Base-by-base conservation (phyloP, 1,139 yeast species). In the Magnusiomyces suaveolens region DNA sequence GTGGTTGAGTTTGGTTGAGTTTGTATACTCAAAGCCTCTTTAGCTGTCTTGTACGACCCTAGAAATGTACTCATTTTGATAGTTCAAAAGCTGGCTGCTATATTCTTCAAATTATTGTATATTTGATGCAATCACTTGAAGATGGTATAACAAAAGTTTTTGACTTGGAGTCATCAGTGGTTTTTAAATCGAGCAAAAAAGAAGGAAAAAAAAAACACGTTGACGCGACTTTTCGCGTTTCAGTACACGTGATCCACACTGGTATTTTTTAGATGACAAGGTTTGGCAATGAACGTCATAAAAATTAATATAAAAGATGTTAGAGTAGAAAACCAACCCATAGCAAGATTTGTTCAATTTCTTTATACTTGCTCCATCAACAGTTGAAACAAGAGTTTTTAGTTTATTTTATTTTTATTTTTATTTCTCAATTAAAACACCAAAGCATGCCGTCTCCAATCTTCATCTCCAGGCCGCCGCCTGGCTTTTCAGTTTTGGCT, bases 391-490 rank as follows among this genome's bases (percentile, higher is more conserved):
- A n/a, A n/a, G n/a, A n/a, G n/a, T 29, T 29, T 6, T 6, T 29
- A 29, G 33, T 29, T 29, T 29, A 29, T 6, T 12, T 6, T 29
- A 6, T 29, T 12, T 29, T 12, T 6, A 6, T 29, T 6, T 29
- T 29, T 29, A 29, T 12, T 6, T 6, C 12, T 12, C 33, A 29
- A 12, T 29, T 12, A 29, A 29, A 29, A 29, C 10, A 29, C 6
- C 6, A 29, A 12, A 29, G 12, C 18, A 76, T 76, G 80, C 74
- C 78, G 1, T 77, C 81, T 2, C 81, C 82, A 8, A 69, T 75
- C 26, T 76, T 76, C 62, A 68, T 76, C 21, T 72, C 80, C 20
- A 68, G 75, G 52, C 81, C 82, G 0, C 76, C 79, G 23, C 76
- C 70, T 2, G 77, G 77, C 36, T 78, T 80, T 60, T 73, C 82